Evolutionary conservation across 148 eudicot species (phyloP).

Genomic region (Suaeda aralocaspica): DNA sequence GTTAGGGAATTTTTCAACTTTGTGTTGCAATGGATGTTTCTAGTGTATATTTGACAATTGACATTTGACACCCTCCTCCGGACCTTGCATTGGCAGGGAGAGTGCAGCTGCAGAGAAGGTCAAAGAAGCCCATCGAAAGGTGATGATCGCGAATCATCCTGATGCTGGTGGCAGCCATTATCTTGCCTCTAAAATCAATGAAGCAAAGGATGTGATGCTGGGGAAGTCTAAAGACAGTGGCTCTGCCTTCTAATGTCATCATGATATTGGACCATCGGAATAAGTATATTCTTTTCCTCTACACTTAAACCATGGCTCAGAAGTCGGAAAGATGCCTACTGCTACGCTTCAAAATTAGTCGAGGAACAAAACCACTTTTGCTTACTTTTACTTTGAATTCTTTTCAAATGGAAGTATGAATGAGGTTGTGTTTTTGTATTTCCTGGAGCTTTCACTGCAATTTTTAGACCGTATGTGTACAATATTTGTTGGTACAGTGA

Average conservation of each 20-base stretch:
- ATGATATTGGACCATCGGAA: not conserved
- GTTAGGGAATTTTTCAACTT: not conserved
- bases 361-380: not conserved
- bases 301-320: slow-evolving; percentile 4
- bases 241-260: slow-evolving; percentile 38
- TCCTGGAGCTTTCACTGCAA: no score
- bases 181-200: slow-evolving; percentile 58
- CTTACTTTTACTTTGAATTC: not conserved
- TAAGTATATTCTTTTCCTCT: slow-evolving; percentile 2
- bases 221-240: slow-evolving; percentile 45
- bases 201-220: slow-evolving; percentile 55
- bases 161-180: slow-evolving; percentile 61
- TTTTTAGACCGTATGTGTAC: no score
- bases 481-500: no score
- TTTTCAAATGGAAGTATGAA: not conserved
- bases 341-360: not conserved
- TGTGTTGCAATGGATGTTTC: not conserved
- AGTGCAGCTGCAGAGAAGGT: slow-evolving; percentile 40
- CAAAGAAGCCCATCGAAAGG: slow-evolving; percentile 55
- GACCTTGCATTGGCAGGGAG: slow-evolving; percentile 34
- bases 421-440: no score
- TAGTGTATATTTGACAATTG: not conserved
- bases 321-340: no score
- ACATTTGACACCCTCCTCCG: not conserved
- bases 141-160: slow-evolving; percentile 60